A percentile compares a stretch with the other conserved stretches of the same genome.
These are phyloP conservation scores for Cucurbita pepo DNA, from an alignment of 306 rosid genomes.

Conservation along the genomic window DNA sequence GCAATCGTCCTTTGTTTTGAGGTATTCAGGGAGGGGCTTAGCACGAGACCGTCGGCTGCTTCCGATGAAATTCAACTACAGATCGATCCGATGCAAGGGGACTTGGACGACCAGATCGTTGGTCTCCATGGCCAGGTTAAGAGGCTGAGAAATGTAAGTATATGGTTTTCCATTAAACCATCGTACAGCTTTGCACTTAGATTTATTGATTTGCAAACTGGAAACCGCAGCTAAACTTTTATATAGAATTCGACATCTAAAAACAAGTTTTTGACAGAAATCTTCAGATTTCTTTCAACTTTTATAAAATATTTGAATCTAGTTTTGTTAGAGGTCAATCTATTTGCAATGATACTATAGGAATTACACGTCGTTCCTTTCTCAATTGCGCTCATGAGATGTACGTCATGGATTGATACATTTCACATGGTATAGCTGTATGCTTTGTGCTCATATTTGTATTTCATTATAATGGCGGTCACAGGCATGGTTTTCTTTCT, in stretches of 20 bases:
- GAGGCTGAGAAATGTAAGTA: constrained; percentile 53
- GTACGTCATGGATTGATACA: not conserved
- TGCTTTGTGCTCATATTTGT: not conserved
- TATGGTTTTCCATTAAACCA: not conserved
- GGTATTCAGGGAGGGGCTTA: constrained; percentile 59
- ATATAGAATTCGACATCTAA: not conserved
- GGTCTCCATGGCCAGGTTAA: constrained; percentile 81
- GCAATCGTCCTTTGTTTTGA: not conserved
- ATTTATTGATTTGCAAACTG: not conserved
- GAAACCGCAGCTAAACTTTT: not conserved
- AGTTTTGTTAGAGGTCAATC: not conserved
- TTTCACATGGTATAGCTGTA: not conserved
- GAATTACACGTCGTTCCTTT: not conserved
- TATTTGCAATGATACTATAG: not conserved
- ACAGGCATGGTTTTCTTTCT: not conserved
- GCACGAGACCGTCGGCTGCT: constrained; percentile 48
- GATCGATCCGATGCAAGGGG: constrained; percentile 63
- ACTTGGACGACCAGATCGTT: constrained; percentile 62
- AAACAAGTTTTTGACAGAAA: not conserved
- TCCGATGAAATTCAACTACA: constrained; percentile 79
- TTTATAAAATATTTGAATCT: not conserved
- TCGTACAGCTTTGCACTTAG: not conserved
- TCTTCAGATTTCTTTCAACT: not conserved
- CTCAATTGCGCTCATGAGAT: not conserved
- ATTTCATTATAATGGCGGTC: not conserved